Base-by-base conservation (phyloP, 352 stramenopile genomes). In the Phytophthora vignae region DNA sequence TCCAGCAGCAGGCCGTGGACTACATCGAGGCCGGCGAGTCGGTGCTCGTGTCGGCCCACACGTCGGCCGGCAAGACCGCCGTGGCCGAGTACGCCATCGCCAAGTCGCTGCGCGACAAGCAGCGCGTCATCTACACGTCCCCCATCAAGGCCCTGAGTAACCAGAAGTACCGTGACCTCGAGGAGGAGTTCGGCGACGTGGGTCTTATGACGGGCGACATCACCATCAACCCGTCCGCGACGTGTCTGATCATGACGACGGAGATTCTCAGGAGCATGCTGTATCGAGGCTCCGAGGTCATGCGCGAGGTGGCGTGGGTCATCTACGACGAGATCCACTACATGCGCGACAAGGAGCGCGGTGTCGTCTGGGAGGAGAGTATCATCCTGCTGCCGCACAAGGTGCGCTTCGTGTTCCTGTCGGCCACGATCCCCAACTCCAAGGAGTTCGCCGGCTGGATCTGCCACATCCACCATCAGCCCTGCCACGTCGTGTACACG, bases 241-340 rank as follows among this genome's bases (percentile, higher is more conserved):
- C 95, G 21, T 99, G 95, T 79, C 79, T 99, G 1, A 98, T 99
- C 73, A 99, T 99, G 96, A 98, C 94, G 12, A 98, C 94, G 12
- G 97, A 99, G 82, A 99, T 99, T 88, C 77, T 99, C 58, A 84
- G 98, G 57, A 97, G 82, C 61, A 99, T 99, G 98, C 83, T 99
- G 6, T 99, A 99, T 81, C 90, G 98, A 55, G 98, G 98, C 25
- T 98, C 94, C 1, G 98, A 99, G 65, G 83, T 99, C 11, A 99
- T 99, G 92, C 90, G 98, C 46, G 98, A 99, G 79, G 96, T 99
- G n/a, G 97, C 95, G 19, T 98, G 94, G 94, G 97, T 99, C 4
- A 99, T 99, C 77, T 99, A 99, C 77, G 98, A 99, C 80, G 98
- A 99, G 85, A 99, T 99, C 22, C 98, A 99, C 82, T 99, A 99